phyloP scores from a whole-genome alignment of 1,139 yeast species.

The Martiniozyma asiatica region DNA sequence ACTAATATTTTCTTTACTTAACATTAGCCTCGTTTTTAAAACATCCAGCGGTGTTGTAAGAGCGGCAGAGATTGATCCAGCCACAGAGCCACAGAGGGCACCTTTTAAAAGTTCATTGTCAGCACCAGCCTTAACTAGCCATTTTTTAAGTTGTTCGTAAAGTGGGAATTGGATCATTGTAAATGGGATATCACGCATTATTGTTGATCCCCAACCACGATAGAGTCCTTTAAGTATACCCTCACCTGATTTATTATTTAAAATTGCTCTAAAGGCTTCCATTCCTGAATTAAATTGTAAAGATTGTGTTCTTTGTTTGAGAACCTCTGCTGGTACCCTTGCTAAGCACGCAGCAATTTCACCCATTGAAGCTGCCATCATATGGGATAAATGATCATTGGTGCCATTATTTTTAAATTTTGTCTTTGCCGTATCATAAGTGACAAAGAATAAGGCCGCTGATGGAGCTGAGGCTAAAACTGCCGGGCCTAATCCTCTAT shows the following conservation, averaged over 20 bases:
- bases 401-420: conserved; percentile 36
- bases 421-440: conserved; percentile 69
- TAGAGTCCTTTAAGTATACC: conserved; percentile 71
- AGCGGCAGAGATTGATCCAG: conserved; percentile 94
- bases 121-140: conserved; percentile 31
- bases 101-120: conserved; percentile 54
- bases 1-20: conserved; percentile 41
- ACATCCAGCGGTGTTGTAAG: conserved; percentile 89
- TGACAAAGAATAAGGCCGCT: conserved; percentile 79
- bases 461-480: conserved; percentile 92
- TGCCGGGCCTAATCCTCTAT: conserved; percentile 86
- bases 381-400: conserved; percentile 45
- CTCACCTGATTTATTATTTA: conserved; percentile 57
- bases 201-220: conserved; percentile 87
- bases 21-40: conserved; percentile 83
- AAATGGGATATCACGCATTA: conserved; percentile 90
- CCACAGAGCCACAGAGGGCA: conserved; percentile 88
- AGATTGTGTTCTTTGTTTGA: conserved; percentile 91
- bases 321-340: conserved; percentile 93
- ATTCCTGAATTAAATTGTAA: conserved; percentile 46
- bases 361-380: conserved; percentile 81
- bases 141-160: conserved; percentile 68
- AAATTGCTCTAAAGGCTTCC: conserved; percentile 50
- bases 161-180: conserved; percentile 91
- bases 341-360: conserved; percentile 89